Percentiles rank a stretch among this genome's conserved stretches.
Evolutionary conservation across 495 filamentous ascomycete species (phyloP).

Genomic region (Tuber melanosporum): DNA sequence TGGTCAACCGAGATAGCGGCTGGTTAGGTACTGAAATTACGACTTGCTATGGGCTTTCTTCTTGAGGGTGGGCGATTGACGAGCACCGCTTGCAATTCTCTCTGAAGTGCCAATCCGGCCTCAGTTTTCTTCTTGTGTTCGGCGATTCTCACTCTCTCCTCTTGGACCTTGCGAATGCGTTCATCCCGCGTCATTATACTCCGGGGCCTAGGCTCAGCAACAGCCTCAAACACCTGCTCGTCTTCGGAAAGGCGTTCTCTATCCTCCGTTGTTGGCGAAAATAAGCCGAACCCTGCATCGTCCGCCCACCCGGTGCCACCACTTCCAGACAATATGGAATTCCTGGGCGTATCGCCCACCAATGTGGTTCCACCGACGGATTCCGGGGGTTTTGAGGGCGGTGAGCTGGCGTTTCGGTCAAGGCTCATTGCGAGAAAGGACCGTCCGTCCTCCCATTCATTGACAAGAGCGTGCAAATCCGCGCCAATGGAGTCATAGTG

Average conservation of each 20-base stretch:
- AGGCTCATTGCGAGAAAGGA: slow-evolving; percentile 65
- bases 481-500: slow-evolving; percentile 93
- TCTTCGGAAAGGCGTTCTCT: slow-evolving; percentile 47
- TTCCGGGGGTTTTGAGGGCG: slow-evolving; percentile 65
- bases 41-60: slow-evolving; percentile 22
- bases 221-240: slow-evolving; percentile 85
- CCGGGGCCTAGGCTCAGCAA: slow-evolving; percentile 62
- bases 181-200: slow-evolving; percentile 77
- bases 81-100: slow-evolving; percentile 76
- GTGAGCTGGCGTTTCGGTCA: slow-evolving; percentile 64
- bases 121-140: slow-evolving; percentile 63
- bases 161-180: slow-evolving; percentile 77
- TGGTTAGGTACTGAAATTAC: slow-evolving; percentile 26
- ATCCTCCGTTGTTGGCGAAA: slow-evolving; percentile 44
- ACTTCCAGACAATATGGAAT: slow-evolving; percentile 62
- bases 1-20: not conserved
- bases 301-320: slow-evolving; percentile 65
- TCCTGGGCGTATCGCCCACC: slow-evolving; percentile 56
- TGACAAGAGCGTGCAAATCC: slow-evolving; percentile 73
- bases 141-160: slow-evolving; percentile 69
- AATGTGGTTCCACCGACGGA: slow-evolving; percentile 80
- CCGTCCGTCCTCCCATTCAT: slow-evolving; percentile 88
- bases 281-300: slow-evolving; percentile 41
- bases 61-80: slow-evolving; percentile 64
- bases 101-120: slow-evolving; percentile 78